phyloP scores from a whole-genome alignment of 345 rosid species.

The Iberis pinnata region DNA sequence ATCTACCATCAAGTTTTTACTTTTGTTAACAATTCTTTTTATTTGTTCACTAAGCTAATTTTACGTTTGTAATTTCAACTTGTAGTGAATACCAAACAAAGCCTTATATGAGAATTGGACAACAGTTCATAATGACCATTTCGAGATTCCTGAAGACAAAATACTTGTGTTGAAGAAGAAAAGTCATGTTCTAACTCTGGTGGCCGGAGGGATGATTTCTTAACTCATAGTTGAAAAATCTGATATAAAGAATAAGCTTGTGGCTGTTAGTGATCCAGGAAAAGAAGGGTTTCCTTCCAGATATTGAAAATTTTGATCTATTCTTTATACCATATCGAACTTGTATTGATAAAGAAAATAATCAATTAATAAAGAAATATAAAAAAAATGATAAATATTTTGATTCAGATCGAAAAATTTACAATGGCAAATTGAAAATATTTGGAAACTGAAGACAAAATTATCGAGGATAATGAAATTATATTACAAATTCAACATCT shows the following conservation, averaged over 20 bases:
- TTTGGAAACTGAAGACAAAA: too few species aligned
- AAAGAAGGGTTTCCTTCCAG: slow-evolving; percentile 64
- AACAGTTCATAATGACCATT: slow-evolving; percentile 35
- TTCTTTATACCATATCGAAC: too few species aligned
- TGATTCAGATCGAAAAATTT: too few species aligned
- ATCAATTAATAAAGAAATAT: too few species aligned
- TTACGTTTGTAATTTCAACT: background rate
- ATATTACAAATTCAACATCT: too few species aligned
- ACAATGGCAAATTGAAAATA: too few species aligned
- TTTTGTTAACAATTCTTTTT: slow-evolving; percentile 1
- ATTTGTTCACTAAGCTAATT: background rate
- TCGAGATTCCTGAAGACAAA: slow-evolving; percentile 36
- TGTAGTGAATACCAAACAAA: slow-evolving; percentile 45
- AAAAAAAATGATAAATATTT: too few species aligned
- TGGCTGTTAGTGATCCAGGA: slow-evolving; percentile 58
- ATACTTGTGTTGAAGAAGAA: slow-evolving; percentile 35
- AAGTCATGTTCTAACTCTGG: slow-evolving; percentile 40
- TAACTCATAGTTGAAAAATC: slow-evolving; percentile 37
- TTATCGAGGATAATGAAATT: too few species aligned
- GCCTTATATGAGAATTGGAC: slow-evolving; percentile 56
- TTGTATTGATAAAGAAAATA: too few species aligned
- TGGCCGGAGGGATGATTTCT: slow-evolving; percentile 36
- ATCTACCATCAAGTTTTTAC: slow-evolving; percentile 53
- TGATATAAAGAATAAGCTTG: slow-evolving; percentile 25
- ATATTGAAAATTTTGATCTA: too few species aligned